Evolutionary conservation across 2,329 filamentous ascomycete genomes (phyloP).

Genomic region (Cercospora sp.): DNA sequence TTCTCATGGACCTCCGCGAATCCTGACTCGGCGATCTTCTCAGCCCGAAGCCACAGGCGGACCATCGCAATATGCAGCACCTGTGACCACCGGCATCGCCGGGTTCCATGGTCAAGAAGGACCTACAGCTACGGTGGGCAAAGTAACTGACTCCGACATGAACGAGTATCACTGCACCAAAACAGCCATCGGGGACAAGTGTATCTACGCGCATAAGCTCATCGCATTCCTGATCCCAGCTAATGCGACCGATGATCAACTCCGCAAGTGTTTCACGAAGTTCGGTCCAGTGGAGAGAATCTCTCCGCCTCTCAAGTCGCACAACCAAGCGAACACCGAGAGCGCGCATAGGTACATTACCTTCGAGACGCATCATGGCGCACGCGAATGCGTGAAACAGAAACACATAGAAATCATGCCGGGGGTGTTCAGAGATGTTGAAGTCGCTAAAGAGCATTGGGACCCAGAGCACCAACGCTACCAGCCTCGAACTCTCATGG

Average conservation of each 20-base stretch:
- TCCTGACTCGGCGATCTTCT: conserved; percentile 9
- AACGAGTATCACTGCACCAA: conserved; percentile 16
- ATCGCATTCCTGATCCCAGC: conserved; percentile 21
- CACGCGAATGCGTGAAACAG: conserved; percentile 11
- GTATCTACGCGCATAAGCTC: conserved; percentile 24
- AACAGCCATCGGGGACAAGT: conserved; percentile 20
- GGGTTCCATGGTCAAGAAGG: background rate
- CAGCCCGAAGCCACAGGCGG: background rate
- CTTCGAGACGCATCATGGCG: conserved; percentile 3
- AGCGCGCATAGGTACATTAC: conserved; percentile 12
- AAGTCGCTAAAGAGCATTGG: conserved; percentile 21
- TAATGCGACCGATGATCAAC: background rate
- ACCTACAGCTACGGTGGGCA: background rate
- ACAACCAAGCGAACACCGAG: background rate
- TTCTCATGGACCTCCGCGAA: conserved; percentile 9
- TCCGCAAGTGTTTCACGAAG: conserved; percentile 17
- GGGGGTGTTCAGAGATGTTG: conserved; percentile 12
- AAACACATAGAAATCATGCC: background rate
- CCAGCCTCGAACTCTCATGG: background rate
- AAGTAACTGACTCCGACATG: background rate
- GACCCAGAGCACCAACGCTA: conserved; percentile 8
- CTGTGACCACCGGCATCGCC: background rate
- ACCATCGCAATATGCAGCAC: background rate
- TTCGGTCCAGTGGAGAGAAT: conserved; percentile 18
- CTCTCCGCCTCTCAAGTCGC: background rate